These are phyloP conservation scores for Malus domestica DNA, from an alignment of 306 rosid genomes.

Conservation along the genomic window DNA sequence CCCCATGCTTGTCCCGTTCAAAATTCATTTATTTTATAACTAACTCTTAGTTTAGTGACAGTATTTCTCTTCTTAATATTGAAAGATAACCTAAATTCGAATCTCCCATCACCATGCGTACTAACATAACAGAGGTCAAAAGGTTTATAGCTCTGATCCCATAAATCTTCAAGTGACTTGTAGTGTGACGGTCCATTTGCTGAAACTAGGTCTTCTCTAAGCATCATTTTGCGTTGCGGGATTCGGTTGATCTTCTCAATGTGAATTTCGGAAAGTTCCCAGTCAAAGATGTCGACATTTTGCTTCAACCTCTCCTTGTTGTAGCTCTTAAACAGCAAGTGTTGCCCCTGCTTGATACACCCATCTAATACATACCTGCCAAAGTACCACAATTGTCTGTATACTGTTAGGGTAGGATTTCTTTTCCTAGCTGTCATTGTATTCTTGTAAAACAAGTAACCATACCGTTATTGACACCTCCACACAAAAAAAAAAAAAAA, in stretches of 20 bases:
- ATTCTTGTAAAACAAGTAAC: background rate
- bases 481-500: too few species aligned
- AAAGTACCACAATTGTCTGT: background rate
- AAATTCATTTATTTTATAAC: too few species aligned
- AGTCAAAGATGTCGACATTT: constrained; percentile 41
- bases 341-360: constrained; percentile 35
- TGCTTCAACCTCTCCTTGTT: constrained; percentile 39
- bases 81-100: too few species aligned
- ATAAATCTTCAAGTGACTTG: constrained; percentile 22
- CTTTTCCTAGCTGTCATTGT: background rate
- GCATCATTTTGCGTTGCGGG: constrained; percentile 1
- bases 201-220: background rate
- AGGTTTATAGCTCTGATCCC: too few species aligned
- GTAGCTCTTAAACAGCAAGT: constrained; percentile 35
- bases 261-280: constrained; percentile 28
- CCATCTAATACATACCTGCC: constrained; percentile 36
- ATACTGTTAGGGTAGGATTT: too few species aligned
- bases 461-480: too few species aligned
- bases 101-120: too few species aligned
- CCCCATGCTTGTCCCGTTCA: too few species aligned
- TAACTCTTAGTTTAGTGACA: too few species aligned
- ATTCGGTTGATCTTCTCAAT: constrained; percentile 22
- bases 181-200: constrained; percentile 30
- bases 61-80: too few species aligned
- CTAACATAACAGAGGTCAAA: too few species aligned